These are phyloP conservation scores for Penicillium sp. DNA, from an alignment of 2,329 filamentous ascomycete species.

Conservation along the genomic window DNA sequence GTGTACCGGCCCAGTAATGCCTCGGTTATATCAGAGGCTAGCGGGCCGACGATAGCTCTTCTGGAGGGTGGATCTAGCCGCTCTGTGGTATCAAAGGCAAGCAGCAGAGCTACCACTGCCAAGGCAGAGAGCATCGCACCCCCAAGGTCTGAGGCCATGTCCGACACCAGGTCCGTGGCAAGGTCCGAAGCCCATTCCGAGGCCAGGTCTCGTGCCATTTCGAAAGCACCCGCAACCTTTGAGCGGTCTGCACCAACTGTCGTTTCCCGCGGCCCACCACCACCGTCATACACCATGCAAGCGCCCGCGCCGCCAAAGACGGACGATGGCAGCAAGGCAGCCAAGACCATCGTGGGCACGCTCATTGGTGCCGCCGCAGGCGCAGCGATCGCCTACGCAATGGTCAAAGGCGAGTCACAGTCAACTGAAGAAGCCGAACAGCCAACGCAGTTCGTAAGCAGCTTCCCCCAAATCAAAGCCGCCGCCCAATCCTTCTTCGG, in stretches of 20 bases:
- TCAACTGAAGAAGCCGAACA: conserved; percentile 19
- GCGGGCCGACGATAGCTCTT: conserved; percentile 34
- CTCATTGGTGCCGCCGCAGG: conserved; percentile 77
- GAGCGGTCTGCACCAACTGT: conserved; percentile 24
- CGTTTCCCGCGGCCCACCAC: conserved; percentile 21
- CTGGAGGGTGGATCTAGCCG: conserved; percentile 34
- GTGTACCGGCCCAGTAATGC: conserved; percentile 53
- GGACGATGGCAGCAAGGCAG: conserved; percentile 46
- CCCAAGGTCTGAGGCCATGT: conserved; percentile 25
- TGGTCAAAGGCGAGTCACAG: conserved; percentile 59
- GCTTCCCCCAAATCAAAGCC: conserved; percentile 25
- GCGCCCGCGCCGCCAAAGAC: conserved; percentile 27
- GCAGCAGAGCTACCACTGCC: conserved; percentile 26
- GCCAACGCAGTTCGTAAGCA: conserved; percentile 24
- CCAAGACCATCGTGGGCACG: conserved; percentile 69
- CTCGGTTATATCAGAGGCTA: conserved; percentile 28
- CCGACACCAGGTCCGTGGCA: neutral
- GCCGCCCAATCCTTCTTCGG: conserved; percentile 20
- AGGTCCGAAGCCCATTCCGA: neutral
- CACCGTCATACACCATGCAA: conserved; percentile 25
- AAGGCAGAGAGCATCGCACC: conserved; percentile 33
- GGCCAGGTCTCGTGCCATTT: conserved; percentile 26
- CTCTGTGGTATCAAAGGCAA: conserved; percentile 39
- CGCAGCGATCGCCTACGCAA: conserved; percentile 72
- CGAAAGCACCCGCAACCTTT: conserved; percentile 26